Evolutionary conservation across 2,329 filamentous ascomycete genomes (phyloP).

Genomic region (Rhinocladiella mackenziei): DNA sequence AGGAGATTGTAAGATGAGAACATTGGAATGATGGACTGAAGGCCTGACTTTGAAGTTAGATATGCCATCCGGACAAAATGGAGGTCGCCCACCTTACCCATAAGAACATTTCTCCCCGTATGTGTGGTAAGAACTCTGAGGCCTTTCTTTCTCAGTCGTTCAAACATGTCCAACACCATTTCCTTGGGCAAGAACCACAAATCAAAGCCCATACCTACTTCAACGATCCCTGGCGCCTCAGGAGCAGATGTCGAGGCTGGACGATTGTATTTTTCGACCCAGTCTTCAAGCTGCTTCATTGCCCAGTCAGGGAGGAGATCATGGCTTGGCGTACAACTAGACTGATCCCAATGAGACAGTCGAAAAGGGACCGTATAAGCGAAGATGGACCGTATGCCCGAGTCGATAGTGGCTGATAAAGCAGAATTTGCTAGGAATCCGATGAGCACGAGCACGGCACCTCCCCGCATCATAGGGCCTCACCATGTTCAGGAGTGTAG

Average conservation of each 20-base stretch:
- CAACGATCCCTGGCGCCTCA: too few relatives aligned
- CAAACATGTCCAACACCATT: slow-evolving; percentile 27
- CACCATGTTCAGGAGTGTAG: slow-evolving; percentile 29
- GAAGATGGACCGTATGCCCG: slow-evolving; percentile 34
- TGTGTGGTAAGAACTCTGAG: slow-evolving; percentile 32
- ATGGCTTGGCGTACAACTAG: slow-evolving; percentile 16
- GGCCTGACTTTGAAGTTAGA: slow-evolving; percentile 3
- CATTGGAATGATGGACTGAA: slow-evolving; percentile 12
- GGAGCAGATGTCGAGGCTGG: slow-evolving; percentile 18
- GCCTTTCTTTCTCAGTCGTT: slow-evolving; percentile 21
- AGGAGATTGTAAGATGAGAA: slow-evolving; percentile 38
- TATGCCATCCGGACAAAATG: background rate
- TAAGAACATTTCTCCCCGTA: slow-evolving; percentile 29
- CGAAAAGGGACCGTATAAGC: slow-evolving; percentile 28
- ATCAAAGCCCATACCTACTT: slow-evolving; percentile 34
- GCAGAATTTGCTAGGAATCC: slow-evolving; percentile 28
- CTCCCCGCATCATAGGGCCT: slow-evolving; percentile 27
- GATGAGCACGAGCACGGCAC: slow-evolving; percentile 27
- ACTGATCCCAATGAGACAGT: slow-evolving; percentile 29
- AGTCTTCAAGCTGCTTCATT: slow-evolving; percentile 26
- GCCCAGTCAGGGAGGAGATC: slow-evolving; percentile 31
- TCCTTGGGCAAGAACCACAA: slow-evolving; percentile 29
- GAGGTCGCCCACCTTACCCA: slow-evolving; percentile 16
- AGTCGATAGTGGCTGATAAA: slow-evolving; percentile 30
- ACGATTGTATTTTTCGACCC: slow-evolving; percentile 12